These are phyloP conservation scores for Ramalina intermedia DNA, from an alignment of 495 filamentous ascomycete species.

Conservation along the genomic window DNA sequence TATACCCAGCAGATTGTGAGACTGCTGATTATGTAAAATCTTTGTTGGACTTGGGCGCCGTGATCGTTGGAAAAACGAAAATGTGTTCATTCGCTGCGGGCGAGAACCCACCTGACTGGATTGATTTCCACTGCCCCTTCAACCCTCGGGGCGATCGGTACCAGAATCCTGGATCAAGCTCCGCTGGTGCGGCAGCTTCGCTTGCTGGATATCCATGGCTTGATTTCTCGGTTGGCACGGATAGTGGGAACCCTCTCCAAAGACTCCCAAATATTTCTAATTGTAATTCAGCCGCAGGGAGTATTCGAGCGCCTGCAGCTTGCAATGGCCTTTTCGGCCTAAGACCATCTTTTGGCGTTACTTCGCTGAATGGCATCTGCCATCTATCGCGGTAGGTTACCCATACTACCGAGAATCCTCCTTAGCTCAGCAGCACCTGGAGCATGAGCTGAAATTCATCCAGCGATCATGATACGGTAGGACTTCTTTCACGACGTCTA, in stretches of 20 bases:
- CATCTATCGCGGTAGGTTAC: slow-evolving; percentile 1
- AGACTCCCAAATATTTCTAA: background rate
- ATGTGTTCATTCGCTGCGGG: slow-evolving; percentile 1
- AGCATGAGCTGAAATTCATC: slow-evolving; percentile 2
- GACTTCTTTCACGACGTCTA: background rate
- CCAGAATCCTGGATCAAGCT: slow-evolving; percentile 28
- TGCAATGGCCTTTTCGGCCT: slow-evolving; percentile 18
- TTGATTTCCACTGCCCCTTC: slow-evolving; percentile 28
- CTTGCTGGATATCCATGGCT: slow-evolving; percentile 37
- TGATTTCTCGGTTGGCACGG: slow-evolving; percentile 32
- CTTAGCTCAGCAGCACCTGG: slow-evolving; percentile 4
- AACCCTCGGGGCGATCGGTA: slow-evolving; percentile 42
- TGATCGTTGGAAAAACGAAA: slow-evolving; percentile 6
- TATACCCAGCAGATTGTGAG: background rate
- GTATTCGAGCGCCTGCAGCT: slow-evolving; percentile 7
- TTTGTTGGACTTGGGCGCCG: background rate
- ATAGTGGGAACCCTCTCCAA: slow-evolving; percentile 12
- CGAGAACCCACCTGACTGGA: slow-evolving; percentile 13
- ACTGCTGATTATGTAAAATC: background rate
- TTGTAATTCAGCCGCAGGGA: background rate
- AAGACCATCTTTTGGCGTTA: slow-evolving; percentile 8
- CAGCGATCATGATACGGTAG: slow-evolving; percentile 2
- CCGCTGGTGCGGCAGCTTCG: slow-evolving; percentile 29
- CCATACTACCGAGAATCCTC: background rate
- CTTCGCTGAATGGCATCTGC: slow-evolving; percentile 3